phyloP scores from a whole-genome alignment of 108 stramenopile genomes.

The Nitzschia sp. region DNA sequence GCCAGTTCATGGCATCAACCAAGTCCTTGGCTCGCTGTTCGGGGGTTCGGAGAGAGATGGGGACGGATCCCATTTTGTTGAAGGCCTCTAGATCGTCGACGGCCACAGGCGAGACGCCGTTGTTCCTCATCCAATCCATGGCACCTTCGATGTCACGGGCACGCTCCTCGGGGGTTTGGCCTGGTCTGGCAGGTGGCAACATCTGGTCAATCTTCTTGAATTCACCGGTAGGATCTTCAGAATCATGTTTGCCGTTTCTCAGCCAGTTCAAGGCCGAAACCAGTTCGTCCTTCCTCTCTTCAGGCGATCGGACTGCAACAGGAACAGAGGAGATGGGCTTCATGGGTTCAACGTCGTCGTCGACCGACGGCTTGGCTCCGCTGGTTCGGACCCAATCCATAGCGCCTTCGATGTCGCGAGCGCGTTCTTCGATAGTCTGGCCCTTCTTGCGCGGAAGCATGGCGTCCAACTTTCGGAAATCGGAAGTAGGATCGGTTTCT shows the following conservation, averaged over 20 bases:
- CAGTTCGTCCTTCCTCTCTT: conserved; percentile 22
- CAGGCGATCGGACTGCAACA: conserved; percentile 7
- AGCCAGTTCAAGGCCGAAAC: conserved; percentile 18
- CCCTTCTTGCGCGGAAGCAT: conserved; percentile 29
- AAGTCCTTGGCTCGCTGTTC: conserved; percentile 16
- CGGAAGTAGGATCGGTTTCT: conserved; percentile 12
- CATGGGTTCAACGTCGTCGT: background rate
- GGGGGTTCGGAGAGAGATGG: background rate
- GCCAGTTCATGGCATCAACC: conserved; percentile 16
- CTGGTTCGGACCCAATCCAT: conserved; percentile 27
- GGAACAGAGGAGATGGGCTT: background rate
- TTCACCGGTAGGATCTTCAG: conserved; percentile 7
- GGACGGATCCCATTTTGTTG: conserved; percentile 20
- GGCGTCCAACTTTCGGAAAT: conserved; percentile 25
- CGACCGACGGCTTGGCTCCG: conserved; percentile 6
- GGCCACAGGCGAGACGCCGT: conserved; percentile 34
- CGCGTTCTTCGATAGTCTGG: conserved; percentile 21
- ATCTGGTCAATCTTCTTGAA: conserved; percentile 25
- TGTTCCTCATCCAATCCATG: too few relatives aligned
- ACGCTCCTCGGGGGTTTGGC: conserved; percentile 30
- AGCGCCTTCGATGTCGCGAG: conserved; percentile 31
- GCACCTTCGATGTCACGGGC: too few relatives aligned
- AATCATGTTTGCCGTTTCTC: conserved; percentile 18
- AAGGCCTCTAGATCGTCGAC: conserved; percentile 3
- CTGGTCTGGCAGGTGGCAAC: too few relatives aligned